Base-by-base conservation (phyloP, 129 eudicot species). In the Tagetes erecta region DNA sequence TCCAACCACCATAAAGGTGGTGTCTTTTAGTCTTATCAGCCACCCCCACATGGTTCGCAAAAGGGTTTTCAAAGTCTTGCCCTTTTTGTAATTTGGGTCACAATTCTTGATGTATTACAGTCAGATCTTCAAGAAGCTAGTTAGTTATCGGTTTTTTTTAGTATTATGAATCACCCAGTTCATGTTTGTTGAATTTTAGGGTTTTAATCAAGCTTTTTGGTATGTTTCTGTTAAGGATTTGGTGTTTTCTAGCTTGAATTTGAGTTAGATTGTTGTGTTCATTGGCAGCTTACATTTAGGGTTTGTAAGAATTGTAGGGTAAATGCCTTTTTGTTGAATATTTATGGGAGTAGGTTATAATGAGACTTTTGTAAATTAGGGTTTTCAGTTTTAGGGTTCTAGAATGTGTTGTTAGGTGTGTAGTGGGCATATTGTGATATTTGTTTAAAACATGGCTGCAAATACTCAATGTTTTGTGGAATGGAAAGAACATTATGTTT, bases 401-500 rank as follows among this genome's bases (percentile, higher is more conserved):
- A 20, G 37, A 11, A 47, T 67, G 55, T 65, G 9, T 46, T 67
- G 49, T 59, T 80, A 71, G 71, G 27, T 20, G 27, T 39, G 52
- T 30, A 78, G 51, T 70, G 46, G 71, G 65, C 13, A 20, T 35
- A 6, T 69, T 33, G 38, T 57, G 70, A 11, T 77, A 3, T 12
- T 76, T 45, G 62, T 8, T 67, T n/a, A 31, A 60, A 70, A 69
- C 37, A 87, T 89, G 91, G 88, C 86, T 82, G 79, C 70, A 34
- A 81, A 41, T 59, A 83, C 83, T 74, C 85, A 73, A 69, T 91
- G 85, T 73, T 95, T 88, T 77, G 96, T 91, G 82, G 99, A 95
- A 75, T 95, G 99, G 99, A 95, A 85, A 68, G 99, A 95, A 66
- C 94, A 91, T 63, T 95, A 81, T 73, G 97, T 91, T 53, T 95